phyloP scores from a whole-genome alignment of 345 rosid genomes.

The Brassica carinata region DNA sequence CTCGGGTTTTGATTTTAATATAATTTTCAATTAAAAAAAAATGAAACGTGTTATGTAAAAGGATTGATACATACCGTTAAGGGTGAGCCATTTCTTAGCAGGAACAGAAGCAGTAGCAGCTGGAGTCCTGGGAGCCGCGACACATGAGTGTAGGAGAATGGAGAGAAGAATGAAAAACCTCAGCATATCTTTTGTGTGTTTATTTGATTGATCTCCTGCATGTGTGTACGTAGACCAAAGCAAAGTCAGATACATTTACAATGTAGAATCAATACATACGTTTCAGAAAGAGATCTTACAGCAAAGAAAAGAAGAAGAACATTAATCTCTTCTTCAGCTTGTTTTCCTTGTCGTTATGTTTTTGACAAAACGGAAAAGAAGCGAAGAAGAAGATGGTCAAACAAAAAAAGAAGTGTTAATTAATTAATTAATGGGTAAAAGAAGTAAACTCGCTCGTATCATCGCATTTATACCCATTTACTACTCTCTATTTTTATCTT shows the following conservation, averaged over 20 bases:
- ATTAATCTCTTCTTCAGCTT: conserved; percentile 25
- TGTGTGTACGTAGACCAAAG: conserved; percentile 11
- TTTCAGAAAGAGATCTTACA: conserved; percentile 22
- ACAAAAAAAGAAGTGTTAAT: neutral
- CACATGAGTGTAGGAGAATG: conserved; percentile 46
- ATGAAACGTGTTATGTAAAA: too few relatives aligned
- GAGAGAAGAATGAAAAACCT: conserved; percentile 48
- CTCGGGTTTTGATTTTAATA: too few relatives aligned
- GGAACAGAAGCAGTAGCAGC: conserved; percentile 15
- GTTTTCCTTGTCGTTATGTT: conserved; percentile 18
- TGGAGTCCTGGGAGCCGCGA: conserved; percentile 31
- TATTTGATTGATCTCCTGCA: conserved; percentile 28
- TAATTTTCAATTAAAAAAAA: too few relatives aligned
- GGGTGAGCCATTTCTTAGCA: conserved; percentile 61
- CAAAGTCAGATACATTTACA: neutral
- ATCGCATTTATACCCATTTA: conserved; percentile 37
- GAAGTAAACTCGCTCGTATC: conserved; percentile 30
- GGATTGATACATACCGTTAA: neutral
- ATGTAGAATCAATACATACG: neutral
- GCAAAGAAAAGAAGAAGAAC: conserved; percentile 25
- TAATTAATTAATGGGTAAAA: conserved; percentile 18
- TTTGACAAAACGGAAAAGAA: conserved; percentile 17
- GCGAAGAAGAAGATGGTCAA: conserved; percentile 28
- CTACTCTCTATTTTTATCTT: conserved; percentile 28
- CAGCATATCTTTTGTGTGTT: conserved; percentile 46